Evolutionary conservation across 495 filamentous ascomycete species (phyloP), one percentile per base, ranked within the genome.

Genomic region (Lepraria neglecta): DNA sequence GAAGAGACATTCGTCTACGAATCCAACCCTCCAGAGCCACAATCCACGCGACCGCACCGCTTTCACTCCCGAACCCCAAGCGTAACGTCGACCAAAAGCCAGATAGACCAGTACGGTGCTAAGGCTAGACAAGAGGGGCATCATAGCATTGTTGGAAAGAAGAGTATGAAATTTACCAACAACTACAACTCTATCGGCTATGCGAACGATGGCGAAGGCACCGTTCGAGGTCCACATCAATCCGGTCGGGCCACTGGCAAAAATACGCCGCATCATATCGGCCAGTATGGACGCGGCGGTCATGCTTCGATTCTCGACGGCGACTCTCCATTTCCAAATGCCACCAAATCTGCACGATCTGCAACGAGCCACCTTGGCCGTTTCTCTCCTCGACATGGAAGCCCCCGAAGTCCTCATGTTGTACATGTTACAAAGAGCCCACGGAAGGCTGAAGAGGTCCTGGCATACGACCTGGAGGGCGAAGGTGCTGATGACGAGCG

Each of bases 1-100:
- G 94, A 97, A 65, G 95, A 97, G 73, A 97, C 95, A 0, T 98
- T 97, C 72, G 92, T 98, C 4, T 98, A 98, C 75, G 94, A 98
- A 74, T 98, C 94, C 11, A 98, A 98, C 70, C 94, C 95, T 12
- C 90, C 90, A 12, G 94, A 97, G 65, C 79, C 80, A 27, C 82
- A 80, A 57, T 87, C 81, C 19, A 71, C 87, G 46, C 84, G 91
- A n/a, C 85, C 88, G 45, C 78, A 82, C 56, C 81, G 91, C 56
- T 94, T 92, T 69, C 92, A 97, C 73, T 97, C 95, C 17, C 84
- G 94, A 47, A 98, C 94, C 12, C 94, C 94, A 4, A 97, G 92
- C 73, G 89, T 90, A 21, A 92, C 95, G 5, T 97, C 94, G 4
- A 89, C 94, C 81, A 84, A 75, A 12, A 96, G 86, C 74, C 87